Base-by-base conservation (phyloP, 768 basidiomycete species). In the Agrocybe chaxingu region DNA sequence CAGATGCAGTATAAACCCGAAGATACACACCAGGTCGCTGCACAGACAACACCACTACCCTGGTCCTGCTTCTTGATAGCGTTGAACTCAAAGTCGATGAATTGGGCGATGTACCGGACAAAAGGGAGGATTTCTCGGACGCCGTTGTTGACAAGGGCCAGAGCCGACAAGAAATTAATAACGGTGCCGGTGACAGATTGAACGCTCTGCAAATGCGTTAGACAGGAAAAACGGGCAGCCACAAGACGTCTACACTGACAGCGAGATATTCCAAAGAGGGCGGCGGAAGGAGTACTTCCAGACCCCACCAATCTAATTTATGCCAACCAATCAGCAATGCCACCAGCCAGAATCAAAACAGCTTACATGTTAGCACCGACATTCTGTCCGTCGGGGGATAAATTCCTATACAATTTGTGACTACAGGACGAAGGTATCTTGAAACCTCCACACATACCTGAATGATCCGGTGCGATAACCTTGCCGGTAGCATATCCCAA, bases 91-190 rank as follows among this genome's bases (percentile, higher is more conserved):
- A 79, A 81, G 56, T 93, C 86, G 56, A 89, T 70, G 66, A 82
- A 93, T 55, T 87, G 85, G 11, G 87, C 74, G 45, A 92, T 82
- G 69, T 92, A 93, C 30, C 89, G 87, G 58, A 91, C 74, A 62
- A 92, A 90, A 0, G 92, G 92, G 2, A 93, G 70, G 39, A 93
- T 81, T 65, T 94, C 92, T 39, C 87, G 81, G 31, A 87, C 83
- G 18, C 89, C 92, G 50, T 83, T 81, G 55, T 81, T 81, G 43
- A 89, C 68, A 13, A 89, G 42, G 0, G 89, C 73, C 8, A 92
- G 63, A 0, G 85, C 89, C 4, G 90, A 83, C 5, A 95, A 70
- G 59, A 92, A 81, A 62, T 87, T 86, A 62, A 93, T 75, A 32
- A 89, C 63, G 0, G 85, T 70, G 55, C 74, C 69, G 18, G 85